Base-by-base conservation (phyloP, 1,284 basidiomycete genomes). In the Sporisorium sorghi region DNA sequence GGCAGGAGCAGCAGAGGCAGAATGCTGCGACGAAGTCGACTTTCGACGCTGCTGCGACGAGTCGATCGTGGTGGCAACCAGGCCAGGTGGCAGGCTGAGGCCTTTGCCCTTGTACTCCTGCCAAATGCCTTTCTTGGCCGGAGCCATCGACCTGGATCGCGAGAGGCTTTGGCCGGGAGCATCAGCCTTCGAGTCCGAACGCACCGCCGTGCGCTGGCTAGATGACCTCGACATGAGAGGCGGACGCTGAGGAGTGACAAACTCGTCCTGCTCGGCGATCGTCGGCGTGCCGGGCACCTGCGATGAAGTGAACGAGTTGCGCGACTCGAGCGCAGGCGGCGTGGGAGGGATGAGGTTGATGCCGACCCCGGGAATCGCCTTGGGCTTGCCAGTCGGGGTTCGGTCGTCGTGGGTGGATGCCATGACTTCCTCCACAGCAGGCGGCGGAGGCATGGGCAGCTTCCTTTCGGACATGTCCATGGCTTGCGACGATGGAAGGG, bases 271-370 rank as follows among this genome's bases (percentile, higher is more conserved):
- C 42, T 73, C 71, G 8, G 24, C 59, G 39, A 75, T 75, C 7
- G 57, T 66, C 1, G 67, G 63, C 5, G 64, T 75, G 39, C 57
- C 63, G 5, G 73, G 73, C 12, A 56, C 68, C 17, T 60, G 68
- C 11, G 67, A 67, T 5, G 58, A 56, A 6, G 66, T 68, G 54
- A 49, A 77, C 23, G 76, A 77, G 19, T 48, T 54, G 30, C 64
- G 52, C 17, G 59, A 48, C 43, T 77, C 79, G 39, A 74, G 32
- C 14, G 79, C 78, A 24, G 80, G 80, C 5, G 80, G 78, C 4
- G 80, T 82, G 14, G 80, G 80, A 10, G 80, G 80, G 32, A 82
- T 80, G 44, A 82, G 66, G 30, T 80, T 80, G 55, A 82, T 66
- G 40, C 78, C 79, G 14, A 79, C 65, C 17, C 46, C 44, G 3